Evolutionary conservation across 495 filamentous ascomycete genomes (phyloP), one percentile per base, ranked within the genome.

Genomic region (Podospora tetraspora): DNA sequence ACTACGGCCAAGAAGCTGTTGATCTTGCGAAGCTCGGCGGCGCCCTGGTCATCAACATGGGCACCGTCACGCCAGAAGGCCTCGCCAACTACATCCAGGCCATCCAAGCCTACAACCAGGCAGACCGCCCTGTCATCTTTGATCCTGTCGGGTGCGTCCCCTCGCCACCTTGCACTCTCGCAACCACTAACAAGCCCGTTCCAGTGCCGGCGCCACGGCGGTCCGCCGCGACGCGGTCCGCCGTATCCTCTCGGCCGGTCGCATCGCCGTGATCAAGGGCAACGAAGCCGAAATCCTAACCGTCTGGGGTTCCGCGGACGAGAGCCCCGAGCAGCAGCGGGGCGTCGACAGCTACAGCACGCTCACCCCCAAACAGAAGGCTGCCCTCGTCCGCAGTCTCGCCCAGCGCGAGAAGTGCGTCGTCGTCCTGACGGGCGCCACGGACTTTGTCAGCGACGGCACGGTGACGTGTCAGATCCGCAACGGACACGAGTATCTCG

Each of bases 21-120:
- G 93, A 97, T 75, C 81, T 99, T 56, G 87, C 86, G 34, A 82
- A 81, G 27, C 81, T 94, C 8, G 84, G 83, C 1, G 85, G 84
- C 7, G 84, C 91, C 3, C 81, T 97, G 12, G 90, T 99, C 16
- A 88, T 99, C 72, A 99, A 99, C 77, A 97, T 97, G 92, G 95
- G 95, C 23, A 96, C 92, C 2, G 85, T 94, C 29, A 91, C 88
- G 10, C 86, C 90, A 3, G 89, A 91, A 6, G 88, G 88, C 61
- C 75, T 93, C 9, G 68, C 80, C 8, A 91, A 91, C 73, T 93
- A 94, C 73, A 57, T 79, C 11, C 79, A 83, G 68, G 79, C 82
- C 0, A 69, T 88, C n/a, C 81, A 78, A 59, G 92, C 92, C 8
- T 96, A 97, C 81, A 97, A 97, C 72, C 78, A 77, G 13, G 84